Conservation (phyloP, 2,329 filamentous ascomycete genomes). For the Stachybotrys chlorohalonatus region DNA sequence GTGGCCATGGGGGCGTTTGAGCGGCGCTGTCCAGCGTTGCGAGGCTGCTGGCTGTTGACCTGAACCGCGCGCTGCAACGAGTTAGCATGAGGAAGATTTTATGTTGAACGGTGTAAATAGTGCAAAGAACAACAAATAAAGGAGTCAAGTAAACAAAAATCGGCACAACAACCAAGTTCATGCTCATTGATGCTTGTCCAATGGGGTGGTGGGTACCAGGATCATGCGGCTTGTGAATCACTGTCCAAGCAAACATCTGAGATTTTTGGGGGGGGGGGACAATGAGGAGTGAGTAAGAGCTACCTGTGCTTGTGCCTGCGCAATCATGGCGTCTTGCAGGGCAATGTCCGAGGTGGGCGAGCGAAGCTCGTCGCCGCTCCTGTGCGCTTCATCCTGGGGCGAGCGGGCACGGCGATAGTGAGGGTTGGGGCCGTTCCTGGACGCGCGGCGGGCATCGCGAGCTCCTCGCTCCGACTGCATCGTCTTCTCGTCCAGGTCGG, state of each 20-base stretch:
- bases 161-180: too few relatives aligned
- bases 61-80: background rate
- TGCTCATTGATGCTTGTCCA: too few relatives aligned
- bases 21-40: background rate
- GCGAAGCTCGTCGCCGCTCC: constrained; percentile 13
- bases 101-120: too few relatives aligned
- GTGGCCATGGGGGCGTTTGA: background rate
- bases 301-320: constrained; percentile 16
- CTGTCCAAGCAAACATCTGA: background rate
- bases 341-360: constrained; percentile 16
- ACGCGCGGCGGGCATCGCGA: background rate
- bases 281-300: background rate
- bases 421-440: background rate
- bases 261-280: too few relatives aligned
- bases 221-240: background rate
- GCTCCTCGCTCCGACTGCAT: background rate
- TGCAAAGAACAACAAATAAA: too few relatives aligned
- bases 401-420: background rate
- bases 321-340: constrained; percentile 17
- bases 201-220: background rate
- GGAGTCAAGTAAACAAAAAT: too few relatives aligned
- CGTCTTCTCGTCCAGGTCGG: background rate
- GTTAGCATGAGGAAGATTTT: background rate
- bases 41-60: background rate
- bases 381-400: background rate